Conservation (phyloP, 2,329 filamentous ascomycete species). For the Neonectria ditissima region DNA sequence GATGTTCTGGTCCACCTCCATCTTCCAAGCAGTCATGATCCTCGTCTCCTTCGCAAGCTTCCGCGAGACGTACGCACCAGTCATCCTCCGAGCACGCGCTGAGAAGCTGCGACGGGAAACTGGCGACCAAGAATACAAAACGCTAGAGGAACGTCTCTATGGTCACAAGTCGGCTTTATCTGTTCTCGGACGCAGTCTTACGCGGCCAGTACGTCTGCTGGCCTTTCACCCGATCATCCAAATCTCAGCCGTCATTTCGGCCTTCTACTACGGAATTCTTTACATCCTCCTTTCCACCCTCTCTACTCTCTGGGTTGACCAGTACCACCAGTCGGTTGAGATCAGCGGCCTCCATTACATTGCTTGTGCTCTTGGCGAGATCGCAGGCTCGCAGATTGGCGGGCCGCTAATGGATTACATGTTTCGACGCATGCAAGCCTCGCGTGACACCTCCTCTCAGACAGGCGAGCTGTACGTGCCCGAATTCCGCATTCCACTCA, state of each 20-base stretch:
- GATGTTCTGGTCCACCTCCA: conserved; percentile 59
- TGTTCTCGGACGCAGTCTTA: conserved; percentile 52
- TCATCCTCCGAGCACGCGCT: conserved; percentile 51
- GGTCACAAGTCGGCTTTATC: conserved; percentile 42
- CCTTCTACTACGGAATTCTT: conserved; percentile 71
- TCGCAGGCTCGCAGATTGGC: conserved; percentile 63
- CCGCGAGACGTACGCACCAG: conserved; percentile 53
- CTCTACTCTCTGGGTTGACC: conserved; percentile 65
- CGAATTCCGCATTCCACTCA: conserved; percentile 44
- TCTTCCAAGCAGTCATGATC: conserved; percentile 54
- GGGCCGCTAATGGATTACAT: conserved; percentile 57
- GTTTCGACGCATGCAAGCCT: conserved; percentile 43
- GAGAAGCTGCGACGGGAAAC: conserved; percentile 48
- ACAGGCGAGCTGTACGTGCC: conserved; percentile 28
- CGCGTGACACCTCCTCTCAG: neutral
- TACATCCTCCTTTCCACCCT: conserved; percentile 74
- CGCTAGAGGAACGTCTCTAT: conserved; percentile 53
- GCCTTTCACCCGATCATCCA: conserved; percentile 71
- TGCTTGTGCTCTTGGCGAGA: conserved; percentile 71
- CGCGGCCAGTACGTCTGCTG: conserved; percentile 68
- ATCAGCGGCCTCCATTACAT: conserved; percentile 75
- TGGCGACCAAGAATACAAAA: conserved; percentile 46
- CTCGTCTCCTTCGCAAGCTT: conserved; percentile 49
- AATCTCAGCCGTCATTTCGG: conserved; percentile 65
- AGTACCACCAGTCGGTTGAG: conserved; percentile 67